Evolutionary conservation across 139 green algal genomes (phyloP).

Genomic region (Chara braunii): DNA sequence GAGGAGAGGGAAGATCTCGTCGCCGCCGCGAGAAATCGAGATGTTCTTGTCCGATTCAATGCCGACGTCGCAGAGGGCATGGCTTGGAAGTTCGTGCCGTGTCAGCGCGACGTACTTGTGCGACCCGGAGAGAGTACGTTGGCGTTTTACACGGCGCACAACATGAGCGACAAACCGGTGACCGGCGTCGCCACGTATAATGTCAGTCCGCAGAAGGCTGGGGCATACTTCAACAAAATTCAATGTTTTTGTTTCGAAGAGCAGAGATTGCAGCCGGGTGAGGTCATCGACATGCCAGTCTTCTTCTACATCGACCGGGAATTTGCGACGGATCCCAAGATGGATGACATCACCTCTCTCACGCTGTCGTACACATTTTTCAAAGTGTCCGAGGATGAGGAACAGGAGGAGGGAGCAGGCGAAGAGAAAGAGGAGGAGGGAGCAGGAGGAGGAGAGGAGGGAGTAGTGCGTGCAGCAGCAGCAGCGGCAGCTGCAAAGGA

Average conservation of each 20-base stretch:
- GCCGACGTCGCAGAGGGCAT: constrained; percentile 80
- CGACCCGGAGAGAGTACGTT: constrained; percentile 83
- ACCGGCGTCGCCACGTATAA: constrained; percentile 96
- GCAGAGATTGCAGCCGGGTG: constrained; percentile 74
- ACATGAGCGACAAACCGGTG: constrained; percentile 60
- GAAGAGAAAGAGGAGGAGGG: too few species aligned
- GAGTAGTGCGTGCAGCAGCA: too few species aligned
- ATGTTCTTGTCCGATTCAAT: constrained; percentile 64
- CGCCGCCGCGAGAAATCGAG: constrained; percentile 6
- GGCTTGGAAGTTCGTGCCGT: constrained; percentile 85
- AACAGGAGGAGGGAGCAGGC: constrained; percentile 26
- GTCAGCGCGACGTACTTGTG: constrained; percentile 66
- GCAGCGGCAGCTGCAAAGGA: too few species aligned
- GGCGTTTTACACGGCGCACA: constrained; percentile 94
- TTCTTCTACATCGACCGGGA: constrained; percentile 99
- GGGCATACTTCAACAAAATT: constrained; percentile 98
- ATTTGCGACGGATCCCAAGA: constrained; percentile 74
- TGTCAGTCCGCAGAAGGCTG: constrained; percentile 60
- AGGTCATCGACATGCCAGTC: constrained; percentile 95
- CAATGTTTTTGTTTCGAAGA: constrained; percentile 81
- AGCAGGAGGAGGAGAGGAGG: too few species aligned
- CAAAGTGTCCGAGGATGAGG: constrained; percentile 57
- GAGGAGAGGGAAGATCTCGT: not conserved
- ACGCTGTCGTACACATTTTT: constrained; percentile 97
- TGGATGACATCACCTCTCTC: constrained; percentile 74